Evolutionary conservation across 2,329 filamentous ascomycete genomes (phyloP).

Genomic region (Phialemoniopsis sp.): DNA sequence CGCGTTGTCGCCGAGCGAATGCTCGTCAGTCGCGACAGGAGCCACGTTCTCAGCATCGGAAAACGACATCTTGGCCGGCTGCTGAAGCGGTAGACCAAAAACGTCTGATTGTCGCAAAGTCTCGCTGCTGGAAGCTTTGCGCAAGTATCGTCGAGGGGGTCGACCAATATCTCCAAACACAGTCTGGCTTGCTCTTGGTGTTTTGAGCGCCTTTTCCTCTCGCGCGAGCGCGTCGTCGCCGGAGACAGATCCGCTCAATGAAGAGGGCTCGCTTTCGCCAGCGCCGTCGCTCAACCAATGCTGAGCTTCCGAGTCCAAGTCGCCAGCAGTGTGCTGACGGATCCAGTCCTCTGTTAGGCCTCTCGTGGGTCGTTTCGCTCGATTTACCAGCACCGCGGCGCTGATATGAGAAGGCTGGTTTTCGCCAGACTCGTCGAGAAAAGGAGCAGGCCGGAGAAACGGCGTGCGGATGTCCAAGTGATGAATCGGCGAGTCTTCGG

Average conservation of each 20-base stretch:
- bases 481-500: slow-evolving; percentile 57
- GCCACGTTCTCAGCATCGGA: slow-evolving; percentile 4
- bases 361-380: slow-evolving; percentile 52
- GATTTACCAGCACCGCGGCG: slow-evolving; percentile 60
- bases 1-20: slow-evolving; percentile 6
- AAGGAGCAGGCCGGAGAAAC: slow-evolving; percentile 54
- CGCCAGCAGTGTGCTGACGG: slow-evolving; percentile 73
- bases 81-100: slow-evolving; percentile 8
- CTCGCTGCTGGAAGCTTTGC: slow-evolving; percentile 50
- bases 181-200: slow-evolving; percentile 36
- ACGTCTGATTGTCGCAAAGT: slow-evolving; percentile 41
- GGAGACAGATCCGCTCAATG: slow-evolving; percentile 62
- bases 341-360: slow-evolving; percentile 84
- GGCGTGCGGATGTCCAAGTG: slow-evolving; percentile 59
- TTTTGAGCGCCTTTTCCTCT: slow-evolving; percentile 42
- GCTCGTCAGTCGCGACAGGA: slow-evolving; percentile 1
- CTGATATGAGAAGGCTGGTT: slow-evolving; percentile 32
- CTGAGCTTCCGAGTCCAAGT: slow-evolving; percentile 63
- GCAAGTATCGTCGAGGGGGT: slow-evolving; percentile 31
- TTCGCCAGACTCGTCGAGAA: slow-evolving; percentile 27
- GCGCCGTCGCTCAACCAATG: slow-evolving; percentile 83
- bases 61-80: slow-evolving; percentile 16
- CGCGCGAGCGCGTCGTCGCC: slow-evolving; percentile 42
- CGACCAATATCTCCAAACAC: slow-evolving; percentile 7
- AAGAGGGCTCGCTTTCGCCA: slow-evolving; percentile 70